Evolutionary conservation across 768 basidiomycete genomes (phyloP).

Genomic region (Suillus fuscotomentosus): DNA sequence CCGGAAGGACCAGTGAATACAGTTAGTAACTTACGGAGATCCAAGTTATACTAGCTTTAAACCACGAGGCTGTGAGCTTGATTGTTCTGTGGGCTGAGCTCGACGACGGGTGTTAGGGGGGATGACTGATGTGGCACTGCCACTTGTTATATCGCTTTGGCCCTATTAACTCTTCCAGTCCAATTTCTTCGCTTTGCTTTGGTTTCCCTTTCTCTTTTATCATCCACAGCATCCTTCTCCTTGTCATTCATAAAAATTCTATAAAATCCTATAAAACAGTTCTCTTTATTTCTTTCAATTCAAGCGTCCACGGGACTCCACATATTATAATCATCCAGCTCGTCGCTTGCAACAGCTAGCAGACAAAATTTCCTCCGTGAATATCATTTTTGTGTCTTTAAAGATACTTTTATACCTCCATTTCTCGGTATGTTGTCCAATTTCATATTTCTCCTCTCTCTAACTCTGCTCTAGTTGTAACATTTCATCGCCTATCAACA

Average conservation of each 20-base stretch:
- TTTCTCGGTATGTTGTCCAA: neutral
- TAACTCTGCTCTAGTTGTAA: conserved; percentile 12
- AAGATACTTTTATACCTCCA: conserved; percentile 14
- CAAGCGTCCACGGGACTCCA: conserved; percentile 6
- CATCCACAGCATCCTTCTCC: conserved; percentile 12
- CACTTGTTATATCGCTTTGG: neutral
- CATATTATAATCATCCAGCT: conserved; percentile 20
- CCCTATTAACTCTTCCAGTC: neutral
- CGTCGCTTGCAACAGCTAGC: conserved; percentile 6
- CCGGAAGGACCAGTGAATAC: neutral
- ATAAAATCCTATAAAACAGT: conserved; percentile 11
- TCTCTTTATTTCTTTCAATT: conserved; percentile 16
- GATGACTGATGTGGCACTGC: conserved; percentile 5
- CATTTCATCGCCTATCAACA: conserved; percentile 15
- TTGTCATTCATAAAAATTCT: conserved; percentile 9
- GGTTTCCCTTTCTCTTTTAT: conserved; percentile 25
- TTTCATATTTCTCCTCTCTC: neutral
- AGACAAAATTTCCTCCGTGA: conserved; percentile 8
- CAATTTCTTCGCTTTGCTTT: conserved; percentile 25
- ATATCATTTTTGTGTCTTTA: conserved; percentile 8
- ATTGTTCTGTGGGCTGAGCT: neutral
- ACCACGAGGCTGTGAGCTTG: neutral
- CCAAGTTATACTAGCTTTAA: neutral
- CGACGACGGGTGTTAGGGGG: neutral
- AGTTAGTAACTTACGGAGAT: neutral